Percentiles rank a stretch among this genome's conserved stretches.
phyloP scores from a whole-genome alignment of 768 basidiomycete genomes.

The Trichaptum fuscoviolaceum region DNA sequence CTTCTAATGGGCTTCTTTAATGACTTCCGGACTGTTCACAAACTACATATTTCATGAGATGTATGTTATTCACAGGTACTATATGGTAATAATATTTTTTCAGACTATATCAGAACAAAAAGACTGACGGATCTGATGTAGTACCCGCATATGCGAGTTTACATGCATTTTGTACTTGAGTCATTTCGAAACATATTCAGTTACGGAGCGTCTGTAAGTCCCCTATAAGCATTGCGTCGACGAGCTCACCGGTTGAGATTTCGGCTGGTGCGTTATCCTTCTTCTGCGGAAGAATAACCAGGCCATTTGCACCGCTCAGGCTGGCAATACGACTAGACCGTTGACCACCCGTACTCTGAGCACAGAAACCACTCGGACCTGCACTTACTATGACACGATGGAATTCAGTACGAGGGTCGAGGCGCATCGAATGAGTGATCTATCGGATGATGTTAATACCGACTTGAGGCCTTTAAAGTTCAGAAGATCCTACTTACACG shows the following conservation, averaged over 20 bases:
- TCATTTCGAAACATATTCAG: no score
- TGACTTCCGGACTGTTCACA: no score
- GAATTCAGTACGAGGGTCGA: conserved; percentile 76
- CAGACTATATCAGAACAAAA: no score
- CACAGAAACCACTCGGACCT: conserved; percentile 42
- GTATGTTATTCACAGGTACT: no score
- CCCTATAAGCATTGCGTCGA: conserved; percentile 1
- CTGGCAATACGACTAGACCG: conserved; percentile 80
- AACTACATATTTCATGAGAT: no score
- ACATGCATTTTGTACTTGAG: no score
- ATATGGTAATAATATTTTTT: no score
- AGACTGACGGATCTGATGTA: no score
- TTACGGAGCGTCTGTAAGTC: background rate
- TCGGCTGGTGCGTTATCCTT: conserved; percentile 18
- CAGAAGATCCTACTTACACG: conserved; percentile 39
- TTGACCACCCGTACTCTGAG: conserved; percentile 82
- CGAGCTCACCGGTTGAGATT: background rate
- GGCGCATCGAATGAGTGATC: conserved; percentile 42
- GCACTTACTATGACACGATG: conserved; percentile 69
- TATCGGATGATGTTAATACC: conserved; percentile 9
- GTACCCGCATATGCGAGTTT: no score
- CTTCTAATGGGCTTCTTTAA: no score
- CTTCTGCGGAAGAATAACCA: conserved; percentile 59
- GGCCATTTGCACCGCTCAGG: conserved; percentile 73
- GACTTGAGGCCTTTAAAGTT: background rate